Evolutionary conservation across 2,329 filamentous ascomycete species (phyloP).

Genomic region (Ceratocystis variospora): DNA sequence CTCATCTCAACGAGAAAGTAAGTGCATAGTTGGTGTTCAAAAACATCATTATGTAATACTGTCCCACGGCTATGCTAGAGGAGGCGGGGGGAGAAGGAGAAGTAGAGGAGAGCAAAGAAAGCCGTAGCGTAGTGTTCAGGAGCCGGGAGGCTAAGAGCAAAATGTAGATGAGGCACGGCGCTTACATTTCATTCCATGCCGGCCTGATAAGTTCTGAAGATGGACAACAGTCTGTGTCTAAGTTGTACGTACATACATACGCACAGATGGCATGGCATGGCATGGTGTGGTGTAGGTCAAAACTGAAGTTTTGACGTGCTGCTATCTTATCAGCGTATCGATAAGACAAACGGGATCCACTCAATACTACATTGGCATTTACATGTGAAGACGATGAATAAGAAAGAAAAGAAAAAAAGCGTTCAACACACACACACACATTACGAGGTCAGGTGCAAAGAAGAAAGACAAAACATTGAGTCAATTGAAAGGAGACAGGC

Average conservation of each 20-base stretch:
- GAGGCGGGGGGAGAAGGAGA: neutral
- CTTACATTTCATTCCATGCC: no score
- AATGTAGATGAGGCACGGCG: no score
- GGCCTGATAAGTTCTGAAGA: no score
- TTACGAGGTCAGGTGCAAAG: neutral
- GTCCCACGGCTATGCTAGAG: neutral
- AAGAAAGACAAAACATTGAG: neutral
- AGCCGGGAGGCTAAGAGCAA: no score
- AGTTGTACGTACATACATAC: no score
- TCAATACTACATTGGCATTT: conserved; percentile 6
- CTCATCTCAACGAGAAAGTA: conserved; percentile 13
- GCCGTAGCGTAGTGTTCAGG: no score
- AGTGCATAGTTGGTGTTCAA: conserved; percentile 4
- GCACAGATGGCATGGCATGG: neutral
- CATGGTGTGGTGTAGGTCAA: neutral
- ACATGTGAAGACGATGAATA: neutral
- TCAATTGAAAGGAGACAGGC: neutral
- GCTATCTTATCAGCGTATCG: conserved; percentile 2
- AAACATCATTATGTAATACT: neutral
- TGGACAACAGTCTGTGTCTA: no score
- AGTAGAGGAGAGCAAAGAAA: no score
- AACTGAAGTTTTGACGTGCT: neutral
- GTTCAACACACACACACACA: neutral
- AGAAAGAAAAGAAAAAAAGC: neutral
- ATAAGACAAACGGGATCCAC: neutral